Conservation (phyloP, 2,329 filamentous ascomycete species). For the Didymella glomerata region DNA sequence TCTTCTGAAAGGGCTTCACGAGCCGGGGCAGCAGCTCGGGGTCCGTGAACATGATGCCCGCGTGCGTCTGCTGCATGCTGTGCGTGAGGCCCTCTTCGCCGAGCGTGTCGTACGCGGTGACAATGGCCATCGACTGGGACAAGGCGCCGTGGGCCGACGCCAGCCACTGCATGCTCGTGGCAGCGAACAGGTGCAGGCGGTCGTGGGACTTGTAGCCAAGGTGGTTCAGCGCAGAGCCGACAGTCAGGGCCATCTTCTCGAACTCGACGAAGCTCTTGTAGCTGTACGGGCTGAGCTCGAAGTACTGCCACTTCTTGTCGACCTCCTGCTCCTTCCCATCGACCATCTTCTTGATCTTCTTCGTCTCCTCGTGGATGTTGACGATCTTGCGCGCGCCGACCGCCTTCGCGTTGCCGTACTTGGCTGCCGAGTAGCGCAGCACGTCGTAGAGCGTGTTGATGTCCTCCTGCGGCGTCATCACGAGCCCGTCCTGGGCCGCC, state of each 20-base stretch:
- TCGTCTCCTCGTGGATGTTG: constrained; percentile 81
- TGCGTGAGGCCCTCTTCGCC: constrained; percentile 85
- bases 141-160: constrained; percentile 78
- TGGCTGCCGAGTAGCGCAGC: constrained; percentile 71
- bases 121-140: constrained; percentile 88
- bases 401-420: constrained; percentile 62
- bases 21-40: constrained; percentile 71
- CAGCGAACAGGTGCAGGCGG: constrained; percentile 81
- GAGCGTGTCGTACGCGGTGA: constrained; percentile 94
- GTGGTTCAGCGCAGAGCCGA: constrained; percentile 77
- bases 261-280: constrained; percentile 85
- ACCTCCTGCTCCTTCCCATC: constrained; percentile 81
- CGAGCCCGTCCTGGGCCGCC: constrained; percentile 73
- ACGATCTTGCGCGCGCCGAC: constrained; percentile 76
- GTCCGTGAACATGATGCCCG: constrained; percentile 86
- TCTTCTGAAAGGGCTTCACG: constrained; percentile 63
- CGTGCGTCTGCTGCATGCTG: constrained; percentile 81
- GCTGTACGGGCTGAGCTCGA: constrained; percentile 79
- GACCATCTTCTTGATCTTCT: constrained; percentile 88
- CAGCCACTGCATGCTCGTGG: constrained; percentile 85
- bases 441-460: constrained; percentile 83
- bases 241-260: constrained; percentile 71
- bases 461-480: constrained; percentile 70
- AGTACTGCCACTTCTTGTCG: constrained; percentile 91
- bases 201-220: constrained; percentile 74